These are phyloP conservation scores for Sporothrix pseudoabietina DNA, from an alignment of 2,329 filamentous ascomycete species.

Conservation along the genomic window DNA sequence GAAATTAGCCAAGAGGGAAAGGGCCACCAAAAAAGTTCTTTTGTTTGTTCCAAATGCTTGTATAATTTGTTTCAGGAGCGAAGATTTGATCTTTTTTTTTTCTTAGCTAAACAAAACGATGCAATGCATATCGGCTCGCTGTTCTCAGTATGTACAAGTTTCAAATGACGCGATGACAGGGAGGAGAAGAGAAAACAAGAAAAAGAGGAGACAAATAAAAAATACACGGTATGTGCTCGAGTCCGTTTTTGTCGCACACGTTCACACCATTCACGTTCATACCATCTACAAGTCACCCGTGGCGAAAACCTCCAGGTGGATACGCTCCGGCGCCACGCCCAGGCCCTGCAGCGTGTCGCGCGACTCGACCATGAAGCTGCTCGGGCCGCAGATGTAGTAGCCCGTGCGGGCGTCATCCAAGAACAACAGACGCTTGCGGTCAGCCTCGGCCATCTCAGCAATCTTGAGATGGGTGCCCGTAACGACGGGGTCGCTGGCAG, in stretches of 20 bases:
- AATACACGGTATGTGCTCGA: not conserved
- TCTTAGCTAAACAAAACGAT: not conserved
- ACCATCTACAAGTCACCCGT: constrained; percentile 50
- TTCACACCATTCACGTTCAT: too few species aligned
- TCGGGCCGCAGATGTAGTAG: constrained; percentile 74
- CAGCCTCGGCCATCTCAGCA: constrained; percentile 57
- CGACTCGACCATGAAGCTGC: constrained; percentile 67
- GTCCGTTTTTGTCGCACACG: too few species aligned
- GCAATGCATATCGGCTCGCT: constrained; percentile 8
- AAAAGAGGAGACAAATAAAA: not conserved
- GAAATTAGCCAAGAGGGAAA: not conserved
- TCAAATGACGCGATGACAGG: not conserved
- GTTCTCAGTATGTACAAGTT: constrained; percentile 35
- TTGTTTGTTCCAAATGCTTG: not conserved
- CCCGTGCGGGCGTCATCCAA: constrained; percentile 56
- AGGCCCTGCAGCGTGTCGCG: constrained; percentile 54
- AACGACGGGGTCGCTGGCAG: constrained; percentile 39
- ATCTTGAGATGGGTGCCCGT: constrained; percentile 61
- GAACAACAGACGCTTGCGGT: constrained; percentile 56
- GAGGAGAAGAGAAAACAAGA: not conserved
- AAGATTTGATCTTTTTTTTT: not conserved
- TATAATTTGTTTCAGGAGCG: constrained; percentile 1
- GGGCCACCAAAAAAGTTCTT: not conserved
- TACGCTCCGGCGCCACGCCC: constrained; percentile 60
- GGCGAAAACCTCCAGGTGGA: constrained; percentile 70